Percentiles rank a stretch among this genome's conserved stretches.
Conservation (phyloP, 2,329 filamentous ascomycete genomes). For the Scytalidium sp. region DNA sequence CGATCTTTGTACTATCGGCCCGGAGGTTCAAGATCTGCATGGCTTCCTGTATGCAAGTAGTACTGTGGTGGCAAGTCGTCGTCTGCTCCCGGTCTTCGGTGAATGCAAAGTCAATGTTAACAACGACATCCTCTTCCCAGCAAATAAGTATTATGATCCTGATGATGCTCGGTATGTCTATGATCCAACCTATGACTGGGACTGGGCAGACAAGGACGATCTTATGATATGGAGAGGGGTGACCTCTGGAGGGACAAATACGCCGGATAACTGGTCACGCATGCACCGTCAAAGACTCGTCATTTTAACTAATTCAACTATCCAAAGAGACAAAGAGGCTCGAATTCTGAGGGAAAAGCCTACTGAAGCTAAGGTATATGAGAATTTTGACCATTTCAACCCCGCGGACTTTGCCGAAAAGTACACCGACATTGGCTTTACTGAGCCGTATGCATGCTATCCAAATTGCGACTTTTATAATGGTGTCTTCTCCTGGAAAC, state of each 20-base stretch:
- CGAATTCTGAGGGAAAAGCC: constrained; percentile 29
- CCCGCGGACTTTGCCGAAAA: constrained; percentile 28
- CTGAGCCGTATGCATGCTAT: constrained; percentile 43
- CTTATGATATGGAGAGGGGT: constrained; percentile 62
- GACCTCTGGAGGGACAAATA: constrained; percentile 55
- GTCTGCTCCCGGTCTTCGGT: constrained; percentile 58
- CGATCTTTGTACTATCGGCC: constrained; percentile 56
- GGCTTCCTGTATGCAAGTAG: constrained; percentile 55
- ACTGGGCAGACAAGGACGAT: constrained; percentile 56
- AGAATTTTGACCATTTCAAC: constrained; percentile 38
- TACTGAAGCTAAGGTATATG: constrained; percentile 37
- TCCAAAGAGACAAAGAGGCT: constrained; percentile 36
- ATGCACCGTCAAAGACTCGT: constrained; percentile 59
- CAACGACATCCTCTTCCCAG: constrained; percentile 62
- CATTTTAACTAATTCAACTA: constrained; percentile 49
- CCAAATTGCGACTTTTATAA: constrained; percentile 41
- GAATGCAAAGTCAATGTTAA: constrained; percentile 62
- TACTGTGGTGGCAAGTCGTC: constrained; percentile 47
- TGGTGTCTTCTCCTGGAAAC: constrained; percentile 44
- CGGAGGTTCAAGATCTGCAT: constrained; percentile 45
- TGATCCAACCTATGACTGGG: constrained; percentile 48
- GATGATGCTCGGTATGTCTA: constrained; percentile 58
- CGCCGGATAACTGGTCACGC: constrained; percentile 46
- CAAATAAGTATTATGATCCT: constrained; percentile 61
- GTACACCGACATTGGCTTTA: constrained; percentile 31